Evolutionary conservation across 2,329 filamentous ascomycete genomes (phyloP).

Genomic region (Tolypocladium nubicola): DNA sequence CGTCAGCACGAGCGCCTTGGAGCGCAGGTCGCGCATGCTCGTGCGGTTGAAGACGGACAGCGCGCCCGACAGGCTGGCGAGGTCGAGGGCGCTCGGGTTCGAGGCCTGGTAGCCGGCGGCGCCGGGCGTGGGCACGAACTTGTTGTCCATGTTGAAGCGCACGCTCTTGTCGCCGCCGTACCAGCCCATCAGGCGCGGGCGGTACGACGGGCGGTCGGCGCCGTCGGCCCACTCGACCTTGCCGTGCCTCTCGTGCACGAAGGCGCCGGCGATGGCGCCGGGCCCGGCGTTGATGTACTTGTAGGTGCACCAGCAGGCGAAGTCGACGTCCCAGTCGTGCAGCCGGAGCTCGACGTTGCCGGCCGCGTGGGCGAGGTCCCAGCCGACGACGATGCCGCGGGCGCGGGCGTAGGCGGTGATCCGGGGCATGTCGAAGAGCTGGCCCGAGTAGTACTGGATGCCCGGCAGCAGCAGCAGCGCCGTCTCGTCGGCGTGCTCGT

Average conservation of each 20-base stretch:
- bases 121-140: constrained; percentile 65
- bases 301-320: constrained; percentile 89
- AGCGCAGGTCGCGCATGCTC: constrained; percentile 55
- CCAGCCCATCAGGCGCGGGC: constrained; percentile 68
- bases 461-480: constrained; percentile 74
- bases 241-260: constrained; percentile 69
- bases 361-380: constrained; percentile 80
- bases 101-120: constrained; percentile 77
- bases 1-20: constrained; percentile 64
- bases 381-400: constrained; percentile 64
- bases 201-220: constrained; percentile 34
- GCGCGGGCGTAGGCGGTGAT: constrained; percentile 71
- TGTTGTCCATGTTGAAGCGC: constrained; percentile 76
- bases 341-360: constrained; percentile 72
- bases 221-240: constrained; percentile 32
- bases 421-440: constrained; percentile 69
- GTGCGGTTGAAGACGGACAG: constrained; percentile 66
- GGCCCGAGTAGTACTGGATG: constrained; percentile 87
- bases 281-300: constrained; percentile 88
- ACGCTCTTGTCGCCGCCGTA: constrained; percentile 72
- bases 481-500: constrained; percentile 59
- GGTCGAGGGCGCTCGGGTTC: constrained; percentile 70
- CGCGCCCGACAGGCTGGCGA: constrained; percentile 63
- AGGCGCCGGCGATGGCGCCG: constrained; percentile 68
- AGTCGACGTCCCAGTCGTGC: constrained; percentile 86